Base-by-base conservation (phyloP, 495 filamentous ascomycete genomes). In the Aspergillus ostianus region DNA sequence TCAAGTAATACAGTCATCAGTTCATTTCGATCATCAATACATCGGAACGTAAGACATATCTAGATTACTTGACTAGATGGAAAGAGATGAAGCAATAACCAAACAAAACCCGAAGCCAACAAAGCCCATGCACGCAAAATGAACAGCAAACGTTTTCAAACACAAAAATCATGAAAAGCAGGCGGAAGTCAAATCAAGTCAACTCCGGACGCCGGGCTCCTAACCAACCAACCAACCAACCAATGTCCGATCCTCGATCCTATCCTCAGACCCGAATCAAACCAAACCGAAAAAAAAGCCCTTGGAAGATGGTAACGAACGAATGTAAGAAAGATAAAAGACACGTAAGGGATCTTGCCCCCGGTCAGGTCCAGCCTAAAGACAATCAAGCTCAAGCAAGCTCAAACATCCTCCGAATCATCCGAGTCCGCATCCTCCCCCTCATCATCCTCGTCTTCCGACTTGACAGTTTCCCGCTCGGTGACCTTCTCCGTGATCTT, bases 401-500 rank as follows among this genome's bases (percentile, higher is more conserved):
- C 3, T 17, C 13, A 41, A 41, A 4, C 36, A 13, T 41, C 36
- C 36, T 41, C 36, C 1, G 36, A 41, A 41, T 17, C 4, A 15
- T 41, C 13, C 36, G 36, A 41, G 4, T 10, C 13, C 10, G 13
- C 36, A 41, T 17, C 13, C 36, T 41, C 36, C 0, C 12, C 17
- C 6, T 13, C 30, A 13, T 41, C 17, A 7, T 7, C 2, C 17
- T 19, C 45, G 13, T 48, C 19, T 1, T 7, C 45, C 23, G 12
- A 41, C 36, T 41, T 41, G 10, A 1, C 0, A 17, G 12, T 17
- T 10, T 41, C 36, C 36, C 13, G 9, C 13, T 41, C 36, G 2
- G 36, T 41, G 13, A 15, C 26, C 50, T 52, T n/a, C 20, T 36
- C 51, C 55, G 52, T 51, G 51, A 50, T 46, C 59, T 61, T 61